A percentile compares a stretch with the other conserved stretches of the same genome.
Conservation (phyloP, 768 basidiomycete species). For the Hortiboletus campestris region DNA sequence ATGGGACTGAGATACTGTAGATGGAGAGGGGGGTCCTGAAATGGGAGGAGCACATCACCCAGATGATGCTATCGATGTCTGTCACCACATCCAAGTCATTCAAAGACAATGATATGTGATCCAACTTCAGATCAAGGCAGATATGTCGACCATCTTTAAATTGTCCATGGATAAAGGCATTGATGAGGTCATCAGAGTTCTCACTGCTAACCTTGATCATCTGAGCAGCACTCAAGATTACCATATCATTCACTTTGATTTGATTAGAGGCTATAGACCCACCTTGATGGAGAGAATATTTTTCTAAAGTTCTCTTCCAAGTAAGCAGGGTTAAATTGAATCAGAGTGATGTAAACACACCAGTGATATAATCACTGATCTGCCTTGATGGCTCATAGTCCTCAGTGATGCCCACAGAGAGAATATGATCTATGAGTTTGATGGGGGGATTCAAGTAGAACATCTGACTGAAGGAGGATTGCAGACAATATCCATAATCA, state of each 20-base stretch:
- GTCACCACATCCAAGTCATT: not conserved
- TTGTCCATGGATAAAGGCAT: too few relatives aligned
- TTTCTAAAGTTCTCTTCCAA: too few relatives aligned
- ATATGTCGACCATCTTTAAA: not conserved
- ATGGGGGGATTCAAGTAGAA: slow-evolving; percentile 2
- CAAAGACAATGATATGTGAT: not conserved
- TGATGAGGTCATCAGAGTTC: too few relatives aligned
- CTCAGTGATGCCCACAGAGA: not conserved
- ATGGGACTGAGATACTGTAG: not conserved
- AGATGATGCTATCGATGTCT: slow-evolving; percentile 20
- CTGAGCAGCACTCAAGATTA: too few relatives aligned
- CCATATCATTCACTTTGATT: not conserved
- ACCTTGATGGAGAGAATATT: not conserved
- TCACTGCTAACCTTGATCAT: too few relatives aligned
- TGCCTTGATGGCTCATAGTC: not conserved
- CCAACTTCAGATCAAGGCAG: slow-evolving; percentile 1
- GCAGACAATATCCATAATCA: slow-evolving; percentile 6
- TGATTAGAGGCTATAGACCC: not conserved
- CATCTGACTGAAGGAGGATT: slow-evolving; percentile 2
- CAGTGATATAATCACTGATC: not conserved
- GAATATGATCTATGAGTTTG: not conserved
- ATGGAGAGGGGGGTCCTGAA: not conserved
- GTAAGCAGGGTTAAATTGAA: too few relatives aligned
- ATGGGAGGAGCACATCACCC: slow-evolving; percentile 2
- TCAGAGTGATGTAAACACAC: not conserved